phyloP scores from a whole-genome alignment of 495 filamentous ascomycete genomes.

The Monascus purpureus region DNA sequence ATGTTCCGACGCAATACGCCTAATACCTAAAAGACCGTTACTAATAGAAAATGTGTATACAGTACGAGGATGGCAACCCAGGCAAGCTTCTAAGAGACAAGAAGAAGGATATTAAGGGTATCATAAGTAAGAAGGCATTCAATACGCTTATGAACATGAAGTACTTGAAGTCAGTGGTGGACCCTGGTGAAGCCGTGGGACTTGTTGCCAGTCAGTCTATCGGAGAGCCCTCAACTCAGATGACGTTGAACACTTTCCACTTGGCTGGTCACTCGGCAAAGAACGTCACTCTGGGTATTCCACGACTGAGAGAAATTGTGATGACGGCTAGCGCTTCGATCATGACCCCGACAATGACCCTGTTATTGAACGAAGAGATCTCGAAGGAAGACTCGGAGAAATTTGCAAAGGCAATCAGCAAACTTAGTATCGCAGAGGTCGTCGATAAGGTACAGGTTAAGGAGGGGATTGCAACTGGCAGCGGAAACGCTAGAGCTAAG shows the following conservation, averaged over 20 bases:
- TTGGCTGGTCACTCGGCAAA: slow-evolving; percentile 96
- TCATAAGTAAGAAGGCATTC: slow-evolving; percentile 58
- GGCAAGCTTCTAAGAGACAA: slow-evolving; percentile 68
- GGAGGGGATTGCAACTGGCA: slow-evolving; percentile 58
- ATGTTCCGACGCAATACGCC: neutral
- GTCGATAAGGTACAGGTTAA: slow-evolving; percentile 68
- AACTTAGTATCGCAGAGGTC: slow-evolving; percentile 74
- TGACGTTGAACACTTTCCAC: slow-evolving; percentile 99
- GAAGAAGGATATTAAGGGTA: slow-evolving; percentile 42
- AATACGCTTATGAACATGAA: slow-evolving; percentile 75
- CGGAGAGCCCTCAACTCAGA: slow-evolving; percentile 94
- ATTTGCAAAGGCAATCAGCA: slow-evolving; percentile 87
- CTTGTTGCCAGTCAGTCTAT: slow-evolving; percentile 94
- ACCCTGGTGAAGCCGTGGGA: slow-evolving; percentile 94
- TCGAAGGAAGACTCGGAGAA: slow-evolving; percentile 52
- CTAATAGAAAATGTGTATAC: slow-evolving; percentile 13
- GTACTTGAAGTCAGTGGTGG: slow-evolving; percentile 84
- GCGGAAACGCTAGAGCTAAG: slow-evolving; percentile 55
- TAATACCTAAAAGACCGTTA: neutral
- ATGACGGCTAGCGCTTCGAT: slow-evolving; percentile 90
- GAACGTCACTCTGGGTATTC: slow-evolving; percentile 98
- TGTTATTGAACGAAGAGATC: slow-evolving; percentile 62
- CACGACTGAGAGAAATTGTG: slow-evolving; percentile 89
- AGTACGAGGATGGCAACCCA: slow-evolving; percentile 66
- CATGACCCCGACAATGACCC: slow-evolving; percentile 83